Conservation (phyloP, 1,139 yeast genomes). For the Blastobotrys capitulatus region DNA sequence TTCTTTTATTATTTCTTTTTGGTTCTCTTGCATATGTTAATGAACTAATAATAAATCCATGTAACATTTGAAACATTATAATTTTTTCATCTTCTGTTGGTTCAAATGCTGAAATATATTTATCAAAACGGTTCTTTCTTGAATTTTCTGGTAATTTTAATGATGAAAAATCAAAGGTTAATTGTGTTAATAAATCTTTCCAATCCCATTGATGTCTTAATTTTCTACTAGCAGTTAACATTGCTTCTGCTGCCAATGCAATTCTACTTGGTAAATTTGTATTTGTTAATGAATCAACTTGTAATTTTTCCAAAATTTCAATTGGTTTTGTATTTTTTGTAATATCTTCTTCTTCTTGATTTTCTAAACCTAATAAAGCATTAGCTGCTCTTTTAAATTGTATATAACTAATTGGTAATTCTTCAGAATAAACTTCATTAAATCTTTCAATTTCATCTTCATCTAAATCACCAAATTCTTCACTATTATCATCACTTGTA, state of each 20-base stretch:
- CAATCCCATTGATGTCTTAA: slow-evolving; percentile 22
- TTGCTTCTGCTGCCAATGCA: slow-evolving; percentile 20
- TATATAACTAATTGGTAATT: slow-evolving; percentile 8
- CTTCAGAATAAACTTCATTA: slow-evolving; percentile 13
- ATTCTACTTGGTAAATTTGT: slow-evolving; percentile 8
- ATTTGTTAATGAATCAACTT: neutral
- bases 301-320: neutral
- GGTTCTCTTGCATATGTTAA: slow-evolving; percentile 13
- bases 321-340: neutral
- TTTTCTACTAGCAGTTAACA: slow-evolving; percentile 16
- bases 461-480: slow-evolving; percentile 11
- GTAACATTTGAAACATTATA: slow-evolving; percentile 27
- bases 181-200: slow-evolving; percentile 21
- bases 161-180: slow-evolving; percentile 30
- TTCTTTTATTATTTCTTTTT: slow-evolving; percentile 10
- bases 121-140: slow-evolving; percentile 15
- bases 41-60: slow-evolving; percentile 26
- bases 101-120: slow-evolving; percentile 16
- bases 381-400: slow-evolving; percentile 8
- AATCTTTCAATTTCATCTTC: slow-evolving; percentile 12
- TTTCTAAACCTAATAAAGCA: neutral
- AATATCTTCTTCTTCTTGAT: neutral
- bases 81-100: slow-evolving; percentile 24
- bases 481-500: slow-evolving; percentile 3
- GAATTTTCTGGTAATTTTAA: slow-evolving; percentile 11